These are phyloP conservation scores for Fusarium sp. DNA, from an alignment of 2,329 filamentous ascomycete genomes.

Conservation along the genomic window DNA sequence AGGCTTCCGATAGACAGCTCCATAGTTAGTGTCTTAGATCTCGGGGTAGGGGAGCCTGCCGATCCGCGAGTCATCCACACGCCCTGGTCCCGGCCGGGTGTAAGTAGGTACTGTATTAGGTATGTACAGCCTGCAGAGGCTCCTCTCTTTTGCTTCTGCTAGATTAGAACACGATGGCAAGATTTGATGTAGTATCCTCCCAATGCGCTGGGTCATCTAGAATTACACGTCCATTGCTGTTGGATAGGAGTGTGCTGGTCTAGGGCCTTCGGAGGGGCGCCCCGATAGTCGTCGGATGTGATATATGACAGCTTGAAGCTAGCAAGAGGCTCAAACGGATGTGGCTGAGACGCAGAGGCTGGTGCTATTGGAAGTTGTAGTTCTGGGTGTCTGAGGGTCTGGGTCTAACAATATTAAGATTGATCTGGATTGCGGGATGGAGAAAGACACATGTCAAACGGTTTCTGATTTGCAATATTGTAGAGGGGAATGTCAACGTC, in stretches of 20 bases:
- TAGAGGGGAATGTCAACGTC: conserved; percentile 27
- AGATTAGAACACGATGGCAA: not conserved
- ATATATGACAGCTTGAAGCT: conserved; percentile 15
- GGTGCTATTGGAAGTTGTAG: not conserved
- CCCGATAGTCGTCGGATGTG: conserved; percentile 29
- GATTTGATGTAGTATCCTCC: conserved; percentile 14
- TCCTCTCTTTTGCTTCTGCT: conserved; percentile 16
- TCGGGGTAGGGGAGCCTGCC: conserved; percentile 13
- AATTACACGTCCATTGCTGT: not conserved
- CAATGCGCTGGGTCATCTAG: conserved; percentile 20
- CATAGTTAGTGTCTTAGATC: conserved; percentile 40
- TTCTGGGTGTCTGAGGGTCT: not conserved
- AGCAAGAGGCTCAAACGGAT: conserved; percentile 23
- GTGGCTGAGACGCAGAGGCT: not conserved
- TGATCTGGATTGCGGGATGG: not conserved
- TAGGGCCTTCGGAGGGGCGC: not conserved
- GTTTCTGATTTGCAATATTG: conserved; percentile 18
- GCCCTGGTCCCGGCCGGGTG: not conserved
- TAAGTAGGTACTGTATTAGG: not conserved
- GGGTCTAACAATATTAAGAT: conserved; percentile 1
- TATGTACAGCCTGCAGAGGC: too few species aligned
- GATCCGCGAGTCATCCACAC: conserved; percentile 24
- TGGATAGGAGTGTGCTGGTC: not conserved
- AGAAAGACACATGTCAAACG: conserved; percentile 25
- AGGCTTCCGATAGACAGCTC: not conserved